These are phyloP conservation scores for Cryphonectria naterciae DNA, from an alignment of 2,329 filamentous ascomycete genomes.

Conservation along the genomic window DNA sequence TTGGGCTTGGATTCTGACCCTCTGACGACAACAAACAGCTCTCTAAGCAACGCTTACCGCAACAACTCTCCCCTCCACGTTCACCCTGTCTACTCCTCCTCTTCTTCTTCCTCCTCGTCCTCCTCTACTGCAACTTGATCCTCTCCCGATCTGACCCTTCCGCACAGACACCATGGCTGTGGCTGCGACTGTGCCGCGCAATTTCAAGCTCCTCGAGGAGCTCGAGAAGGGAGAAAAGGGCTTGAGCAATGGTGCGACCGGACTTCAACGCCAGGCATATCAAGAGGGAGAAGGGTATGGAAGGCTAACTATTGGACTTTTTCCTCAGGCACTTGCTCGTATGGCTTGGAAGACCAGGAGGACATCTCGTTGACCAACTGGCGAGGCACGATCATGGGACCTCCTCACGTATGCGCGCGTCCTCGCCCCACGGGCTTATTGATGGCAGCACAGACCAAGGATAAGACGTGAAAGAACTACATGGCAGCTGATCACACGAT, in stretches of 20 bases:
- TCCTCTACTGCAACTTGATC: neutral
- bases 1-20: constrained; percentile 3
- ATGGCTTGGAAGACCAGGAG: constrained; percentile 90
- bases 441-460: neutral
- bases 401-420: constrained; percentile 73
- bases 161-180: constrained; percentile 37
- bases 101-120: neutral
- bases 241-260: constrained; percentile 75
- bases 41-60: neutral
- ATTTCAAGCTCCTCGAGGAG: constrained; percentile 96
- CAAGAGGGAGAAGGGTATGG: neutral
- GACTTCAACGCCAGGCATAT: constrained; percentile 2
- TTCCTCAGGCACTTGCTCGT: constrained; percentile 85
- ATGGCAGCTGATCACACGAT: constrained; percentile 1
- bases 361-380: constrained; percentile 98
- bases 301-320: constrained; percentile 18
- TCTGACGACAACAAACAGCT: constrained; percentile 5
- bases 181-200: constrained; percentile 74
- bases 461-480: constrained; percentile 19
- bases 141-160: neutral
- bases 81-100: neutral
- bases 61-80: neutral
- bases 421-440: constrained; percentile 9
- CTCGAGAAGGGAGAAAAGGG: constrained; percentile 99
- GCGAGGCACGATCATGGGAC: constrained; percentile 97